A percentile compares a stretch with the other conserved stretches of the same genome.
Conservation (phyloP, 805 yeast species). For the Komagataella phaffii region DNA sequence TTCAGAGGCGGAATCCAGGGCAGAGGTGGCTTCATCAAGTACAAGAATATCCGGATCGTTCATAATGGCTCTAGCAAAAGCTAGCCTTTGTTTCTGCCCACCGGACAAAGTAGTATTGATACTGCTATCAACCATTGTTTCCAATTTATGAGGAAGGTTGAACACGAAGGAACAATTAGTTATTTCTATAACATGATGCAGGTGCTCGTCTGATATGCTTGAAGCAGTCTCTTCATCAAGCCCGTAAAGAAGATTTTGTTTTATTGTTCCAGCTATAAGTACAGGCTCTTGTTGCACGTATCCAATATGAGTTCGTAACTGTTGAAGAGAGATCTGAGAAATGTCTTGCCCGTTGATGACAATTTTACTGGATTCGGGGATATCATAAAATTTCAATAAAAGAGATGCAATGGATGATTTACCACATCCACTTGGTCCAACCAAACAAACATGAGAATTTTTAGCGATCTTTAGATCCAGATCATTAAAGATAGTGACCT, state of each 20-base stretch:
- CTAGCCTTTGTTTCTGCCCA: conserved; percentile 90
- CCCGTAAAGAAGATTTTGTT: conserved; percentile 78
- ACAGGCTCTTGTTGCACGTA: conserved; percentile 90
- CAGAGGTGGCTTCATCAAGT: conserved; percentile 91
- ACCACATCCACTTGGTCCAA: conserved; percentile 97
- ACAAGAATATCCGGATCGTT: conserved; percentile 70
- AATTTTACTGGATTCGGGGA: conserved; percentile 48
- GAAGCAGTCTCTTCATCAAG: conserved; percentile 28
- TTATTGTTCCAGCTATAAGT: conserved; percentile 72
- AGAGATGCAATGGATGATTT: conserved; percentile 80
- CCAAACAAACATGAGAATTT: conserved; percentile 86
- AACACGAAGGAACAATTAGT: conserved; percentile 70
- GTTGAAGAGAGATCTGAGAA: conserved; percentile 52
- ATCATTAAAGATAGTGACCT: conserved; percentile 48
- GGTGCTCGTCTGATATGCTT: conserved; percentile 32
- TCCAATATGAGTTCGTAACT: conserved; percentile 66
- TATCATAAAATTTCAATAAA: conserved; percentile 69
- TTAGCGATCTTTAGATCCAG: conserved; percentile 49
- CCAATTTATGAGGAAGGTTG: conserved; percentile 69
- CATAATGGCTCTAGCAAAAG: conserved; percentile 78
- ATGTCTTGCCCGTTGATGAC: conserved; percentile 53
- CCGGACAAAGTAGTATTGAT: conserved; percentile 85
- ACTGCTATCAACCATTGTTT: conserved; percentile 68
- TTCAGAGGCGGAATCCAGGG: conserved; percentile 81
- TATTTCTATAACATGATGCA: conserved; percentile 43